Evolutionary conservation across 73 alveolate genomes (phyloP).

Genomic region (Paramecium bursaria): DNA sequence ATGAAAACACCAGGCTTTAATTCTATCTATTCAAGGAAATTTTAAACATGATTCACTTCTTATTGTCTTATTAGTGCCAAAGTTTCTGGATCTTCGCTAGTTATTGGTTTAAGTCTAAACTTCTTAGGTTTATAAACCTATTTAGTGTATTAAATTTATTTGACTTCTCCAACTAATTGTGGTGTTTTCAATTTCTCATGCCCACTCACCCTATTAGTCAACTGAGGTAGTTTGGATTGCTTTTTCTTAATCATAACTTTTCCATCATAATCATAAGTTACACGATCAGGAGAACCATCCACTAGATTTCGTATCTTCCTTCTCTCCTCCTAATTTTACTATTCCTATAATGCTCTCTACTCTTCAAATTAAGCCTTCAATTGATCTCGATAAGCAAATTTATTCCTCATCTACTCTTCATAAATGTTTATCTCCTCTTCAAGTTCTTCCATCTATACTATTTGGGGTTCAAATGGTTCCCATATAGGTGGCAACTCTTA

Average conservation of each 20-base stretch:
- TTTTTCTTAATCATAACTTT: slow-evolving; percentile 35
- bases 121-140: neutral
- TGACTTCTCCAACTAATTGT: neutral
- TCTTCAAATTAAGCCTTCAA: slow-evolving; percentile 14
- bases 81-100: slow-evolving; percentile 15
- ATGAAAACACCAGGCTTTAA: slow-evolving; percentile 42
- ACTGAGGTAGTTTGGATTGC: neutral
- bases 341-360: neutral
- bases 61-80: neutral
- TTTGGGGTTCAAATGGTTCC: slow-evolving; percentile 47
- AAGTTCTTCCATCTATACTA: neutral
- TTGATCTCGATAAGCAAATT: slow-evolving; percentile 26
- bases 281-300: slow-evolving; percentile 44
- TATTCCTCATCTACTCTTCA: slow-evolving; percentile 27
- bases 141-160: neutral
- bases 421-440: slow-evolving; percentile 43
- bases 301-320: slow-evolving; percentile 43
- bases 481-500: slow-evolving; percentile 13
- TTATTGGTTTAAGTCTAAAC: slow-evolving; percentile 12
- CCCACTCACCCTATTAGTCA: neutral
- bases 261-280: slow-evolving; percentile 59
- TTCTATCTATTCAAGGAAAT: slow-evolving; percentile 8
- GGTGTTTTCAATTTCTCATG: slow-evolving; percentile 22
- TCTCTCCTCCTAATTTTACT: slow-evolving; percentile 33
- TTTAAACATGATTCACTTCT: neutral